A percentile compares a stretch with the other conserved stretches of the same genome.
Evolutionary conservation across 257 asterid species (phyloP).

Genomic region (Nyctanthes arbortristis): DNA sequence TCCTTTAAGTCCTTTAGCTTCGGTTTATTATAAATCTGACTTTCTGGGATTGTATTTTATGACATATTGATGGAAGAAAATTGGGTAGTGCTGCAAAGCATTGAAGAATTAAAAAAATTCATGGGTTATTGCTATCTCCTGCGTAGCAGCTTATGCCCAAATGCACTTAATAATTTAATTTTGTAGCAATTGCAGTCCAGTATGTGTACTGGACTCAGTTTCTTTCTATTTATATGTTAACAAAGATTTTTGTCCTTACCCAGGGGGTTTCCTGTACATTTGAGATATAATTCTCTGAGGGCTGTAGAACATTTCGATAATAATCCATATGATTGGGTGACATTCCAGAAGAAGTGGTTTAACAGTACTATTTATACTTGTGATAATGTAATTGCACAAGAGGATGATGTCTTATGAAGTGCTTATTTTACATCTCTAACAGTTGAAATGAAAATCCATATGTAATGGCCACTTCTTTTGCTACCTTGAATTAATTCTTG

Average conservation of each 20-base stretch:
- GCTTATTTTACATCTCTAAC: slow-evolving; percentile 2
- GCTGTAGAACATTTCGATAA: background rate
- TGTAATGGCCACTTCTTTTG: slow-evolving; percentile 11
- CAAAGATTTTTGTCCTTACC: background rate
- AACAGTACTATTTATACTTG: background rate
- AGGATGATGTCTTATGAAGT: slow-evolving; percentile 13
- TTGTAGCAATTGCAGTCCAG: background rate
- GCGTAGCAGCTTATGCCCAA: background rate
- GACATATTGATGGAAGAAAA: background rate
- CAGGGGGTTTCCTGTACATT: background rate
- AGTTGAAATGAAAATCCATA: background rate
- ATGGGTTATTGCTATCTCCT: background rate
- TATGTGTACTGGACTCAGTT: background rate
- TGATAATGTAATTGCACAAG: background rate
- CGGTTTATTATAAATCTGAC: background rate
- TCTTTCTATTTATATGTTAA: background rate
- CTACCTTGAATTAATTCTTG: slow-evolving; percentile 6
- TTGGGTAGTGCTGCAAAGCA: background rate
- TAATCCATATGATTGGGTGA: background rate
- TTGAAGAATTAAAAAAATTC: background rate
- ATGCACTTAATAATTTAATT: background rate
- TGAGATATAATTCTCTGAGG: background rate
- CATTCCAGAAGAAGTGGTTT: background rate
- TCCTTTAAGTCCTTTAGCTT: background rate
- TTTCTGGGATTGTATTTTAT: background rate